Conservation (phyloP, 2,329 filamentous ascomycete species). For the Domatiomyces globalis region DNA sequence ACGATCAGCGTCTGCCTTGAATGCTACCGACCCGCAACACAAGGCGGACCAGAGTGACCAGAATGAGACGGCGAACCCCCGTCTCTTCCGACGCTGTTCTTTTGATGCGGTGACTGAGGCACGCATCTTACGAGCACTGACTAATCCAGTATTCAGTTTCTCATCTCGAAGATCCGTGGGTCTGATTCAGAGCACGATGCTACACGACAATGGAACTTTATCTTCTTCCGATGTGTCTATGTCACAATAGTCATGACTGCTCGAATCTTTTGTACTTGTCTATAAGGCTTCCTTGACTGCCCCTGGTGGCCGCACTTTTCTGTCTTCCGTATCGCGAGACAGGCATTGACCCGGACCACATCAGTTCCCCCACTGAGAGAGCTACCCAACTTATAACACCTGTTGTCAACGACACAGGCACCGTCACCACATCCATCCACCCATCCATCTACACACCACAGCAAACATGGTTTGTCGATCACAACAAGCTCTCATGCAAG, state of each 20-base stretch:
- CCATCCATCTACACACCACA: not conserved
- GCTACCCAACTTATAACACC: not conserved
- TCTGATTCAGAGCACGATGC: not conserved
- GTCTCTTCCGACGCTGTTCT: not conserved
- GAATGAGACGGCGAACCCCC: no score
- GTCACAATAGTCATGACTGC: not conserved
- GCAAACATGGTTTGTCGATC: constrained; percentile 11
- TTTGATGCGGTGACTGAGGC: not conserved
- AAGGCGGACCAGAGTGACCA: no score
- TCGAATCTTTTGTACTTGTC: not conserved
- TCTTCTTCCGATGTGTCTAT: not conserved
- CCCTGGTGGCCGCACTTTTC: not conserved
- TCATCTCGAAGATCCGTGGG: not conserved
- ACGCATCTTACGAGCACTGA: not conserved
- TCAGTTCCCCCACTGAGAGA: not conserved
- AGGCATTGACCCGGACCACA: not conserved
- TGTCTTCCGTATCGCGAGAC: not conserved
- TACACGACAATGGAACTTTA: not conserved
- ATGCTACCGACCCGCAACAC: no score
- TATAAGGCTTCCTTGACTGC: not conserved
- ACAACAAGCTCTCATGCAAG: constrained; percentile 13
- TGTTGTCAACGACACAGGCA: no score
- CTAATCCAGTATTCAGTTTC: not conserved
- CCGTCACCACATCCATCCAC: not conserved
- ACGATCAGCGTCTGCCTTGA: no score